Conservation (phyloP, 106 monocot species). For the Dendrobium officinale region DNA sequence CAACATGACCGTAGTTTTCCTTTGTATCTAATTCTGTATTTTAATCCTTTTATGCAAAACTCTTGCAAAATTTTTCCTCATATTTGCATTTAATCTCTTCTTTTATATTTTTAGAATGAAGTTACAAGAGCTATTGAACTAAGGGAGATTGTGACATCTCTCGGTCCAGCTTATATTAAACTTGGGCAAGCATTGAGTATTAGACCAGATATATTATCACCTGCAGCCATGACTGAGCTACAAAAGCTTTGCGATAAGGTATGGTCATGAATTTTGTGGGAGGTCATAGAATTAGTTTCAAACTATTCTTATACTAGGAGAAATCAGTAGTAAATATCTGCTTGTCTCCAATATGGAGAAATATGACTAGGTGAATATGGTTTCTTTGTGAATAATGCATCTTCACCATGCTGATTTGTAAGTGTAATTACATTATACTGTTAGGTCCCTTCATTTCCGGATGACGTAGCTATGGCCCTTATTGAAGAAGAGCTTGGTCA, state of each 20-base stretch:
- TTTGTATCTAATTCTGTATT: background rate
- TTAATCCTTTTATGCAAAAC: background rate
- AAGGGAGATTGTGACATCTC: conserved; percentile 93
- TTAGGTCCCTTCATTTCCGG: conserved; percentile 97
- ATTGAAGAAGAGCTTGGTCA: conserved; percentile 89
- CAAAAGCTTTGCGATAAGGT: conserved; percentile 99
- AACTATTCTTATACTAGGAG: background rate
- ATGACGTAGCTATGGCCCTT: conserved; percentile 93
- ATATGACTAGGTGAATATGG: background rate
- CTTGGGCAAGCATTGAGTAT: conserved; percentile 98
- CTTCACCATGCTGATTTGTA: conserved; percentile 12
- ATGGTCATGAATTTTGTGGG: background rate
- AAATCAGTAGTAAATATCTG: background rate
- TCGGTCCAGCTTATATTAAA: conserved; percentile 99
- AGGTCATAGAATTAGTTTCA: background rate
- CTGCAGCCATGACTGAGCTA: conserved; percentile 96
- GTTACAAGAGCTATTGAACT: conserved; percentile 94
- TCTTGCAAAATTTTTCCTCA: background rate
- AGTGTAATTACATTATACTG: conserved; percentile 13
- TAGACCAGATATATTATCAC: conserved; percentile 95
- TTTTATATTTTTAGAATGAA: conserved; percentile 62
- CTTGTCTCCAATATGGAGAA: background rate
- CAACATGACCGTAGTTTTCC: background rate
- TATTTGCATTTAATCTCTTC: conserved; percentile 10
- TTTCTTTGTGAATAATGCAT: background rate